Evolutionary conservation across 2,329 filamentous ascomycete species (phyloP).

Genomic region (Davidsoniella virescens): DNA sequence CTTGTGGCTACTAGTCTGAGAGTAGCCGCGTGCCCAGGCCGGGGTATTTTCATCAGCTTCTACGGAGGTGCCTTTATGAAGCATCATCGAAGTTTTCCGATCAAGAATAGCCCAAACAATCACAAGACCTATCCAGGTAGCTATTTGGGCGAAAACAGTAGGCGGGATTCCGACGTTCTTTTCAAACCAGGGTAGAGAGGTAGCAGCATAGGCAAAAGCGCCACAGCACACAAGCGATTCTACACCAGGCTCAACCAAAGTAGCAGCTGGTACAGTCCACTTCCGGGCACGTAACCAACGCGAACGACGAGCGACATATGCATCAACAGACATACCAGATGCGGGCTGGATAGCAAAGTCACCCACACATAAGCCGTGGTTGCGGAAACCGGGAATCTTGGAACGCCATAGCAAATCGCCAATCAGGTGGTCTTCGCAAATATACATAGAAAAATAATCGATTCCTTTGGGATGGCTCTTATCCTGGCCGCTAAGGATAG

Average conservation of each 20-base stretch:
- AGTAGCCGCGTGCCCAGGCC: slow-evolving; percentile 43
- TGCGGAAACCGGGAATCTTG: slow-evolving; percentile 46
- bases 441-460: slow-evolving; percentile 87
- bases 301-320: slow-evolving; percentile 66
- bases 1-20: slow-evolving; percentile 23
- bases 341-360: slow-evolving; percentile 86
- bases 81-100: slow-evolving; percentile 51
- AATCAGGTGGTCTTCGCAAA: slow-evolving; percentile 94
- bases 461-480: slow-evolving; percentile 43
- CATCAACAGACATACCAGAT: slow-evolving; percentile 56
- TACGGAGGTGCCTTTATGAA: slow-evolving; percentile 59
- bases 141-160: slow-evolving; percentile 50
- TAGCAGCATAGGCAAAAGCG: slow-evolving; percentile 65
- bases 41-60: slow-evolving; percentile 60
- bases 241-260: slow-evolving; percentile 80
- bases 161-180: slow-evolving; percentile 34
- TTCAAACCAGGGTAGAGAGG: slow-evolving; percentile 51
- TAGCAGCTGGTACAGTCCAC: slow-evolving; percentile 79
- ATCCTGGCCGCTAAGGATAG: slow-evolving; percentile 20
- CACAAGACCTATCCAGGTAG: slow-evolving; percentile 52
- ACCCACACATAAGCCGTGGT: slow-evolving; percentile 71
- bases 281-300: slow-evolving; percentile 89
- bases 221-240: slow-evolving; percentile 73
- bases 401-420: slow-evolving; percentile 78
- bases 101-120: slow-evolving; percentile 59